A percentile compares a stretch with the other conserved stretches of the same genome.
These are phyloP conservation scores for Penicillium chermesinum DNA, from an alignment of 495 filamentous ascomycete species.

Conservation along the genomic window DNA sequence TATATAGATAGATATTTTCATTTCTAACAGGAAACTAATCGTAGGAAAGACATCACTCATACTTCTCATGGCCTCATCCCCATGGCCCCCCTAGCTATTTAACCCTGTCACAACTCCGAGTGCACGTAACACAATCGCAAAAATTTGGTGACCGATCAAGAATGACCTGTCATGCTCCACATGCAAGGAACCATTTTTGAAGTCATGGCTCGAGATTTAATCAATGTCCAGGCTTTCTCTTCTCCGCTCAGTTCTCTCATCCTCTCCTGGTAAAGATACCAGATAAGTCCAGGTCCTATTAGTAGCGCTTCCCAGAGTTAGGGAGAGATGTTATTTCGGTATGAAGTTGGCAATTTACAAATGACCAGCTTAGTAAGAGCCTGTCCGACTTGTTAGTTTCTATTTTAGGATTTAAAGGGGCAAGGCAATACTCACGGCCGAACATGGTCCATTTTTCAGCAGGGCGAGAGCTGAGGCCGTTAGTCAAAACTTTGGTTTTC, in stretches of 20 bases:
- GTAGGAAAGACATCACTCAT: slow-evolving; percentile 22
- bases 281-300: no score
- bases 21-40: neutral
- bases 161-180: no score
- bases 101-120: slow-evolving; percentile 2
- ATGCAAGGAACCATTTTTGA: no score
- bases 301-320: no score
- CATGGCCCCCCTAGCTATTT: neutral
- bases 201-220: no score
- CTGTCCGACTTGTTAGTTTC: slow-evolving; percentile 6
- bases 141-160: no score
- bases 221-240: no score
- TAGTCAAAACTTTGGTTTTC: neutral
- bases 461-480: slow-evolving; percentile 15
- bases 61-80: slow-evolving; percentile 16
- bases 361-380: slow-evolving; percentile 20
- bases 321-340: no score
- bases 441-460: slow-evolving; percentile 87
- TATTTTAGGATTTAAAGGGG: neutral
- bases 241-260: no score
- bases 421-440: slow-evolving; percentile 46
- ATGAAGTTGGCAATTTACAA: no score
- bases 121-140: slow-evolving; percentile 4
- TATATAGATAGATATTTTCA: slow-evolving; percentile 2
- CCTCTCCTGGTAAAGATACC: no score